Conservation (phyloP, 2,329 filamentous ascomycete species). For the Aspergillus hiratsukae region DNA sequence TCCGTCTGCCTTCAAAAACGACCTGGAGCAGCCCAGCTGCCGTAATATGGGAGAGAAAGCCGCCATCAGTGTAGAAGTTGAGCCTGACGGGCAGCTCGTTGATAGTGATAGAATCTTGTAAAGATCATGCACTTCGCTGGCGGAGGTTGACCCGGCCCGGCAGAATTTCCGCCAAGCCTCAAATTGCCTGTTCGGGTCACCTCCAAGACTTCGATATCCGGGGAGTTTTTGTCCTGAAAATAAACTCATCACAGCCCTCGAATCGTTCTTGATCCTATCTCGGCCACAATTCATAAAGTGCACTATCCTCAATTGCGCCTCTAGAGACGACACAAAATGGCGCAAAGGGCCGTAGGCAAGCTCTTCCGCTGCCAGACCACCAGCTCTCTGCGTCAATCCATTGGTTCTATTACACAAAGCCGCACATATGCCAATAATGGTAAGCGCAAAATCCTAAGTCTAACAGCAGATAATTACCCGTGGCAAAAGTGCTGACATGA, state of each 20-base stretch:
- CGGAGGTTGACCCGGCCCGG: conserved; percentile 29
- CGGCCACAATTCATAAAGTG: background rate
- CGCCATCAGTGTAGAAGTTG: conserved; percentile 53
- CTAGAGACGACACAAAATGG: conserved; percentile 28
- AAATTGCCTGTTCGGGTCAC: conserved; percentile 20
- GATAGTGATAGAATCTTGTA: conserved; percentile 11
- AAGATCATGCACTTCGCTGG: conserved; percentile 11
- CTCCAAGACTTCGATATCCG: conserved; percentile 14
- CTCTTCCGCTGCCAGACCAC: conserved; percentile 35
- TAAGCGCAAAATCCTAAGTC: conserved; percentile 7
- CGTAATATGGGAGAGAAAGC: conserved; percentile 54
- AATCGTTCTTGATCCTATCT: conserved; percentile 1
- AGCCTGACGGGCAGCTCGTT: conserved; percentile 8
- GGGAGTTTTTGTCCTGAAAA: conserved; percentile 25
- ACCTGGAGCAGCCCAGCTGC: conserved; percentile 68
- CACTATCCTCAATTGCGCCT: background rate
- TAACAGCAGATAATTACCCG: background rate
- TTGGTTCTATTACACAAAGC: conserved; percentile 28
- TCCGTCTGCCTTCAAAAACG: conserved; percentile 51
- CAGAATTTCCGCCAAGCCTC: conserved; percentile 37
- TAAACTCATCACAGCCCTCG: conserved; percentile 6
- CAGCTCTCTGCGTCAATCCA: conserved; percentile 28
- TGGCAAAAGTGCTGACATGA: background rate
- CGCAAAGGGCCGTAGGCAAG: conserved; percentile 34
- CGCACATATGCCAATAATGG: conserved; percentile 30